A percentile compares a stretch with the other conserved stretches of the same genome.
Evolutionary conservation across 108 stramenopile species (phyloP).

Genomic region (Nitzschia inconspicua): DNA sequence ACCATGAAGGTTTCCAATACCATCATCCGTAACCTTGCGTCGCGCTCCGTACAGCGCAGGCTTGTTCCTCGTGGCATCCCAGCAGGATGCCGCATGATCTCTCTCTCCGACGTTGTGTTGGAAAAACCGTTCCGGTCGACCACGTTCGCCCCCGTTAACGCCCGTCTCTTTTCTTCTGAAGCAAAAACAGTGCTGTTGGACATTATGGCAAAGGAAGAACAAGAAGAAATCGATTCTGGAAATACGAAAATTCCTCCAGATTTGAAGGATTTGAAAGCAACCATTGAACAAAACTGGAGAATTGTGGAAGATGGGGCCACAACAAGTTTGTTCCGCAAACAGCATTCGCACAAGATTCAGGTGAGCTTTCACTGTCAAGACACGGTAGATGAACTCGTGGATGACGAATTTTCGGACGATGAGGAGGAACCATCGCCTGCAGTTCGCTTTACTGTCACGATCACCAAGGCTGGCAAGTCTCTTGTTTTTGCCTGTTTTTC

Average conservation of each 20-base stretch:
- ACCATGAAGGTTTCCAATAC: background rate
- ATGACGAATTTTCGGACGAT: constrained; percentile 28
- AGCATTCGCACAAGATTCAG: constrained; percentile 41
- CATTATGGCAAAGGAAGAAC: constrained; percentile 10
- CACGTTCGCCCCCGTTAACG: too few species aligned
- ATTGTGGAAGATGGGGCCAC: constrained; percentile 43
- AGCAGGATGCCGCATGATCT: background rate
- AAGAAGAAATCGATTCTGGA: constrained; percentile 23
- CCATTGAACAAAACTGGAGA: constrained; percentile 38
- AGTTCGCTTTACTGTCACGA: constrained; percentile 65
- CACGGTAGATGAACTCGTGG: constrained; percentile 35
- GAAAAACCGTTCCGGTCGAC: background rate
- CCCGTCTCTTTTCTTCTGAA: constrained; percentile 18
- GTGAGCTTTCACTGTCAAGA: constrained; percentile 83
- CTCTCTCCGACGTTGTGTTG: constrained; percentile 1
- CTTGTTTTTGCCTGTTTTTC: constrained; percentile 53
- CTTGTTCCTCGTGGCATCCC: background rate
- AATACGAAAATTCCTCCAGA: constrained; percentile 25
- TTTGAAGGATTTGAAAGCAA: constrained; percentile 15
- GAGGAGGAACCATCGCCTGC: constrained; percentile 49
- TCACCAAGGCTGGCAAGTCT: constrained; percentile 70
- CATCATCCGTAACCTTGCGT: background rate
- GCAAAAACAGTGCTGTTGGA: constrained; percentile 2
- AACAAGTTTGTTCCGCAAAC: constrained; percentile 20
- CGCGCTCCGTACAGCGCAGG: background rate